Percentiles rank a stretch among this genome's conserved stretches.
These are phyloP conservation scores for Blastomyces parvus DNA, from an alignment of 2,329 filamentous ascomycete species.

Conservation along the genomic window DNA sequence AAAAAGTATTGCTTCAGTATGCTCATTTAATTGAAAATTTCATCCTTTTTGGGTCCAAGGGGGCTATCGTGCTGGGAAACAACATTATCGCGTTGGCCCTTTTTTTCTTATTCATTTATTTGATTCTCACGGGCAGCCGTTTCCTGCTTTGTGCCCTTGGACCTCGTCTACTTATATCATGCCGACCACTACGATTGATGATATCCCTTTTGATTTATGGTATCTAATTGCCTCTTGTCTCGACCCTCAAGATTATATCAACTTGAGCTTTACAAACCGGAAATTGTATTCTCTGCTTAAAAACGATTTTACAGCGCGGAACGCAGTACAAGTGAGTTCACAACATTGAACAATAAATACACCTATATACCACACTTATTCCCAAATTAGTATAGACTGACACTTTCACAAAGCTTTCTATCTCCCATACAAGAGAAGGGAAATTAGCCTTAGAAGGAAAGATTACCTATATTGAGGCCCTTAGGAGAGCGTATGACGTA, in stretches of 20 bases:
- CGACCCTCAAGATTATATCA: slow-evolving; percentile 49
- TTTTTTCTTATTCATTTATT: not conserved
- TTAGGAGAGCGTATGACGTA: slow-evolving; percentile 54
- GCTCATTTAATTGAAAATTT: not conserved
- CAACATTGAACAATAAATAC: not conserved
- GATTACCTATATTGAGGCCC: slow-evolving; percentile 42
- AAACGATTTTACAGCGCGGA: slow-evolving; percentile 49
- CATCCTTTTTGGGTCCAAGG: not conserved
- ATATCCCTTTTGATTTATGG: slow-evolving; percentile 56
- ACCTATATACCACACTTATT: not conserved
- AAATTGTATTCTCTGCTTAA: slow-evolving; percentile 44
- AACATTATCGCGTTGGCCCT: not conserved
- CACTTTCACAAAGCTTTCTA: slow-evolving; percentile 29
- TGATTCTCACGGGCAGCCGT: not conserved
- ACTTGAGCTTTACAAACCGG: slow-evolving; percentile 46
- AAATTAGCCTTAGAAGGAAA: slow-evolving; percentile 28
- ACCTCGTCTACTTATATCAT: slow-evolving; percentile 1
- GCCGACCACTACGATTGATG: slow-evolving; percentile 25
- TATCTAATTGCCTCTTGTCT: slow-evolving; percentile 48
- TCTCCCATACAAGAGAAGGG: slow-evolving; percentile 39
- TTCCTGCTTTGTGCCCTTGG: not conserved
- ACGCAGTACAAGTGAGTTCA: slow-evolving; percentile 47
- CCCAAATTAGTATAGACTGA: slow-evolving; percentile 12
- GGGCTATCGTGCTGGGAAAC: slow-evolving; percentile 1
- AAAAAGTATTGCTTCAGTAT: not conserved